Conservation (phyloP, 73 alveolate species). For the Symbiodinium pilosum region DNA sequence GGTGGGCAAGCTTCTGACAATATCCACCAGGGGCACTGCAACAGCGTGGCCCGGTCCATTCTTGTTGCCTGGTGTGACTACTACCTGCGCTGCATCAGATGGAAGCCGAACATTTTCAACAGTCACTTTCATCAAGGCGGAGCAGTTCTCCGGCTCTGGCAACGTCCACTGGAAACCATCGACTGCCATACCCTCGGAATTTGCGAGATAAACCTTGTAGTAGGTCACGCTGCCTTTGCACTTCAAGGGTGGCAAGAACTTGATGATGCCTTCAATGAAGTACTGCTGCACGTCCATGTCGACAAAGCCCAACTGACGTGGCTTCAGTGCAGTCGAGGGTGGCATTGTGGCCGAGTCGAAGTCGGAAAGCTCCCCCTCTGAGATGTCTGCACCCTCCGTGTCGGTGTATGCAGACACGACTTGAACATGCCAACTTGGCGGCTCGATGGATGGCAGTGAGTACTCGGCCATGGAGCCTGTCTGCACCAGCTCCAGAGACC, state of each 20-base stretch:
- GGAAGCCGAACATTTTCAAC: neutral
- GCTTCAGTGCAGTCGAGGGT: constrained; percentile 35
- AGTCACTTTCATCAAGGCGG: neutral
- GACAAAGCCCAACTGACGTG: constrained; percentile 31
- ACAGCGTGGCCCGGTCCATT: neutral
- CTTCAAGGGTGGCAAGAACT: constrained; percentile 28
- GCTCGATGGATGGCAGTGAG: neutral
- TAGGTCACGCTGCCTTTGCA: constrained; percentile 37
- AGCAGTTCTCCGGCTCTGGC: neutral
- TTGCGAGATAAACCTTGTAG: constrained; percentile 57
- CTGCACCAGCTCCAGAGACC: constrained; percentile 34
- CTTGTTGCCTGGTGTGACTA: neutral
- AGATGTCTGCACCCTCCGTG: constrained; percentile 17
- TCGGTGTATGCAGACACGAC: constrained; percentile 50
- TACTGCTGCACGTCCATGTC: constrained; percentile 16
- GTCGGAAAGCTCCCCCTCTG: constrained; percentile 11
- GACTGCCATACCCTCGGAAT: constrained; percentile 17
- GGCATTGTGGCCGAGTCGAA: constrained; percentile 26
- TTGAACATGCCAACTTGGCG: constrained; percentile 12
- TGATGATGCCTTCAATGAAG: constrained; percentile 20
- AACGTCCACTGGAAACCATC: neutral
- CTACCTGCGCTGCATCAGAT: neutral
- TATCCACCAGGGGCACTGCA: neutral
- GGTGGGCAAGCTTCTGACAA: constrained; percentile 40
- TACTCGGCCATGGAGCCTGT: constrained; percentile 38